A percentile compares a stretch with the other conserved stretches of the same genome.
Evolutionary conservation across 352 stramenopile species (phyloP).

Genomic region (Pythium brassicae): DNA sequence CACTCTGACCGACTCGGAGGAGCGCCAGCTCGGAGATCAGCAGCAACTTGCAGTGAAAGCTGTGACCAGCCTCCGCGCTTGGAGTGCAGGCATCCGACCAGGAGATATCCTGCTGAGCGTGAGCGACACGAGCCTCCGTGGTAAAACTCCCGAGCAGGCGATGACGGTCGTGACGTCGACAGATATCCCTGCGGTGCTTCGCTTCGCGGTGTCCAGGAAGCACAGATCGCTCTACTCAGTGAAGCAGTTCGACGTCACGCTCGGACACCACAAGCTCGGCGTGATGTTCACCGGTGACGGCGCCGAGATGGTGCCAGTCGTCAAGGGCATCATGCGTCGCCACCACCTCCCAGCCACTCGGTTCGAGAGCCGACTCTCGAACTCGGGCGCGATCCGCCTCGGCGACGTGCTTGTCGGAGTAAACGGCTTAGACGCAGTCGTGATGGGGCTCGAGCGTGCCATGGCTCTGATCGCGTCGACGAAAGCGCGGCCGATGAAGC

Average conservation of each 20-base stretch:
- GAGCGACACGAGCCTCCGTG: constrained; percentile 22
- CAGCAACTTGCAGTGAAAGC: constrained; percentile 20
- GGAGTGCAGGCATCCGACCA: constrained; percentile 40
- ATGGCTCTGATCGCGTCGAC: constrained; percentile 32
- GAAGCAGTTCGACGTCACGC: constrained; percentile 35
- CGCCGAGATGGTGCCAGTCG: constrained; percentile 37
- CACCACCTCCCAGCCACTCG: neutral
- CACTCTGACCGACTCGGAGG: constrained; percentile 20
- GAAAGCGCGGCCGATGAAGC: constrained; percentile 24
- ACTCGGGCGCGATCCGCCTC: constrained; percentile 15
- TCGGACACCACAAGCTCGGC: constrained; percentile 35
- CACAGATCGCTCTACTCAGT: constrained; percentile 13
- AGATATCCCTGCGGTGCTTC: constrained; percentile 29
- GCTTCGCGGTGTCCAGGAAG: constrained; percentile 29
- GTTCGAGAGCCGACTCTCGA: neutral
- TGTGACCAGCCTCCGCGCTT: constrained; percentile 30
- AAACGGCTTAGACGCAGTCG: constrained; percentile 45
- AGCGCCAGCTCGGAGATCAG: constrained; percentile 5
- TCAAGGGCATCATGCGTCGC: constrained; percentile 23
- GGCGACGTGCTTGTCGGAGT: constrained; percentile 56
- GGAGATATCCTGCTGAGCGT: constrained; percentile 59
- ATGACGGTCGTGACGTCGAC: constrained; percentile 26
- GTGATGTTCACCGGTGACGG: constrained; percentile 43
- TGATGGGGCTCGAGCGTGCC: constrained; percentile 29
- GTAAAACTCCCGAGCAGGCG: constrained; percentile 31